Evolutionary conservation across 1,139 yeast genomes (phyloP), one percentile per base, ranked within the genome.

Genomic region (Hyphopichia wangnamkhiaoensis): DNA sequence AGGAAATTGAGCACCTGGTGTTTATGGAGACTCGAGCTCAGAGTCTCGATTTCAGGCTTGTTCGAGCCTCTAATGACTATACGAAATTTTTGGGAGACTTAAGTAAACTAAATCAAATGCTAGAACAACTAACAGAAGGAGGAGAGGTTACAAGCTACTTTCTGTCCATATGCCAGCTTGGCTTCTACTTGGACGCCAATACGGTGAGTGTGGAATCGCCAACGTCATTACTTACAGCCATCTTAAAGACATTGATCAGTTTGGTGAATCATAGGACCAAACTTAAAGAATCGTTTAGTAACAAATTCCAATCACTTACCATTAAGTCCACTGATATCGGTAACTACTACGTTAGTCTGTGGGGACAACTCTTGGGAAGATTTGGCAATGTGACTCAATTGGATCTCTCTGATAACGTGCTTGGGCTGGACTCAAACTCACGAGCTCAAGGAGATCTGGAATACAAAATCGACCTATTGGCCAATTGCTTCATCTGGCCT

Each of bases 261-360:
- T 41, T 65, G 10, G 49, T 65, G 17, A 41, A 39, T 25, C 24
- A 25, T 10, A 30, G 19, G 6, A 30, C 23, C 5, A 7, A n/a
- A 5, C 9, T 19, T 4, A 30, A 30, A 30, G 33, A 6, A 18
- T 43, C 50, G 1, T 44, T 59, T 27, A 50, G 51, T 14, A 44
- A 41, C 9, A 63, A 65, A 38, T 41, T 69, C 30, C 44, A 43
- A 4, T 34, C 43, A 14, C 27, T 71, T 2, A 52, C 66, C 17
- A 58, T 71, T 19, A 46, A 48, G 19, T 54, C 63, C 12, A 63
- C 72, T n/a, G 71, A 69, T 38, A 61, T 71, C 3, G 76, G 76
- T 1, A 55, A 56, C 23, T 56, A 62, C 37, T 68, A 53, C 42
- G 58, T 59, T 3, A 42, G 53, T 4, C 61, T 58, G 31, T 71